phyloP scores from a whole-genome alignment of 805 yeast species.

The Pichia membranifaciens region DNA sequence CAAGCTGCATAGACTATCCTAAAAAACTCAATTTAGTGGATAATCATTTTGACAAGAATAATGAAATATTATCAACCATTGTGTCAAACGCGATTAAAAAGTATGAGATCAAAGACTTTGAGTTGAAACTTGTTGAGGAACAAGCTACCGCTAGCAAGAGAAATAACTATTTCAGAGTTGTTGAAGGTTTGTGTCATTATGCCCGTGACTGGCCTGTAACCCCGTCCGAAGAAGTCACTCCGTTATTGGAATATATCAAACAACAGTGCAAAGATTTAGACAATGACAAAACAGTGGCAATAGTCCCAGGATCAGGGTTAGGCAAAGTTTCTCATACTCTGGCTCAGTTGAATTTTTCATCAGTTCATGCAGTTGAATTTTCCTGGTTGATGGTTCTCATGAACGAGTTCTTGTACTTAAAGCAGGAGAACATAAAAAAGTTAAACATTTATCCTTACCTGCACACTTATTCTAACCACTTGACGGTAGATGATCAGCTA shows the following conservation, averaged over 20 bases:
- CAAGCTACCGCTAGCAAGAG: constrained; percentile 13
- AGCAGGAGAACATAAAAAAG: constrained; percentile 14
- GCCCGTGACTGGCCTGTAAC: constrained; percentile 67
- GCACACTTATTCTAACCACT: constrained; percentile 67
- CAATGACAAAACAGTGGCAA: constrained; percentile 38
- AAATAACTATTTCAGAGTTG: constrained; percentile 40
- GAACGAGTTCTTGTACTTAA: constrained; percentile 47
- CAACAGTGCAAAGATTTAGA: constrained; percentile 33
- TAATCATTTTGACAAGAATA: constrained; percentile 41
- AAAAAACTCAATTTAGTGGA: constrained; percentile 49
- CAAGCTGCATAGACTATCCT: constrained; percentile 47
- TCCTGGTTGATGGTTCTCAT: constrained; percentile 72
- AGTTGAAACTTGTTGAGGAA: constrained; percentile 33
- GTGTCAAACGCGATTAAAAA: constrained; percentile 33
- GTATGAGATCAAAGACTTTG: constrained; percentile 37
- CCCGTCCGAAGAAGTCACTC: constrained; percentile 45
- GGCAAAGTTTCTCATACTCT: constrained; percentile 73
- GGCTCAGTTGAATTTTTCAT: constrained; percentile 29
- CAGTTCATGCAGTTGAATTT: constrained; percentile 69
- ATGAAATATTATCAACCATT: constrained; percentile 39
- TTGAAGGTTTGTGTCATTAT: constrained; percentile 69
- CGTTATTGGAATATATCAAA: constrained; percentile 48
- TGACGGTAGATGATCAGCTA: constrained; percentile 41
- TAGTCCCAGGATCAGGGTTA: constrained; percentile 86
- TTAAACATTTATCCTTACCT: constrained; percentile 41